These are phyloP conservation scores for Thelonectria discophora DNA, from an alignment of 2,329 filamentous ascomycete species.

Conservation along the genomic window DNA sequence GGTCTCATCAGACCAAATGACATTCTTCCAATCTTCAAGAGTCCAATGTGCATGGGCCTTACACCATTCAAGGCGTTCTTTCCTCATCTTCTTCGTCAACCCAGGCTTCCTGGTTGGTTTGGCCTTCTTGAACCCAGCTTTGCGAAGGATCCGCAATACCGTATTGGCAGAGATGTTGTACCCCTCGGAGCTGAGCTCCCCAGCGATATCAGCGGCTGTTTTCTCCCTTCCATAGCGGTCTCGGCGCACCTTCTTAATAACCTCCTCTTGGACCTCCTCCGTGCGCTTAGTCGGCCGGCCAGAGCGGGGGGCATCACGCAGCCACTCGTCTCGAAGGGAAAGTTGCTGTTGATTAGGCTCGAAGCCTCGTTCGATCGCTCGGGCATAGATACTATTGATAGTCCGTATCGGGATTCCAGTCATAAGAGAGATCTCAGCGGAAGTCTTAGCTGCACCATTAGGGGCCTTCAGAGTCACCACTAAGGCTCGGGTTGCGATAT, in stretches of 20 bases:
- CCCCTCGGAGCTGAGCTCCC: slow-evolving; percentile 16
- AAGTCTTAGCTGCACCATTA: no score
- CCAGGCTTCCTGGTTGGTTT: slow-evolving; percentile 31
- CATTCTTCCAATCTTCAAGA: slow-evolving; percentile 31
- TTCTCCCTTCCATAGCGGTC: slow-evolving; percentile 22
- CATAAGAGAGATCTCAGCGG: no score
- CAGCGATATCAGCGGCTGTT: slow-evolving; percentile 18
- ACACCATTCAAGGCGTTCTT: not conserved
- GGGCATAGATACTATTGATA: no score
- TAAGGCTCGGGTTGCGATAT: no score
- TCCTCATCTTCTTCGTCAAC: slow-evolving; percentile 3
- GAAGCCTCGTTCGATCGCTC: slow-evolving; percentile 1
- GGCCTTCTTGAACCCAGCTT: slow-evolving; percentile 18
- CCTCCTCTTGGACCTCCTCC: not conserved
- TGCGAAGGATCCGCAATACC: slow-evolving; percentile 18
- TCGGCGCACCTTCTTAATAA: slow-evolving; percentile 7
- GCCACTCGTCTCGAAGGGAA: slow-evolving; percentile 4
- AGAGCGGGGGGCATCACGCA: not conserved
- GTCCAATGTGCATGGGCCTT: not conserved
- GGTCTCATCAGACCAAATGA: slow-evolving; percentile 35
- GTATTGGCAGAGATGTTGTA: slow-evolving; percentile 11
- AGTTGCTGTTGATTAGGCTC: slow-evolving; percentile 12
- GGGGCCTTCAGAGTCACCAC: no score
- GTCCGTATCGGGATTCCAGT: no score
- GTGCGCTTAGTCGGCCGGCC: slow-evolving; percentile 1